Percentiles rank a stretch among this genome's conserved stretches.
phyloP scores from a whole-genome alignment of 805 yeast genomes.

The Cyberlindnera mrakii region DNA sequence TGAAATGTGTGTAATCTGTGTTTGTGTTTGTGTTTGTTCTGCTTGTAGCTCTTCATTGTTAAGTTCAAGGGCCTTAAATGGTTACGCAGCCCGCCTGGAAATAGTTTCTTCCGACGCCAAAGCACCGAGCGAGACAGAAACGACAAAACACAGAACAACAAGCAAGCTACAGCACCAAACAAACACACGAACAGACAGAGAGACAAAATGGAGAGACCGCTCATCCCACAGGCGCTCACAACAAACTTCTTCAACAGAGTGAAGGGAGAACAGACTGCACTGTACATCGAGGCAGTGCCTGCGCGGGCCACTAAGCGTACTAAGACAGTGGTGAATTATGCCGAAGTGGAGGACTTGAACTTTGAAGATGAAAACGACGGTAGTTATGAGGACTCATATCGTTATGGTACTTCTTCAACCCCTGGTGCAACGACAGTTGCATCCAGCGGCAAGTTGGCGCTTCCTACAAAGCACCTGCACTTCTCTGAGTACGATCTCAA shows the following conservation, averaged over 20 bases:
- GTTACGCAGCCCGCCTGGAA: no score
- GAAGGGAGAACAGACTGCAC: slow-evolving; percentile 65
- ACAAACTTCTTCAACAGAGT: slow-evolving; percentile 71
- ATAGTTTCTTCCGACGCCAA: no score
- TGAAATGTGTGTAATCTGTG: no score
- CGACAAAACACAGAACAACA: no score
- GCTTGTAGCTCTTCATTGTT: no score
- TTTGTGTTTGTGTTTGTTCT: no score
- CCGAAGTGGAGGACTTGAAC: slow-evolving; percentile 70
- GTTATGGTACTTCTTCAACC: background rate
- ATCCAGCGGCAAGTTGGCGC: slow-evolving; percentile 16
- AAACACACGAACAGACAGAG: no score
- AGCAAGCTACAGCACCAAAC: no score
- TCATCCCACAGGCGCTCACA: slow-evolving; percentile 70
- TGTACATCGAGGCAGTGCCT: slow-evolving; percentile 67
- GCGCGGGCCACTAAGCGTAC: slow-evolving; percentile 76
- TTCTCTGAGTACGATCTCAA: slow-evolving; percentile 21
- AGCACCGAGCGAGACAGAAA: no score
- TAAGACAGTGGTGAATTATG: slow-evolving; percentile 66
- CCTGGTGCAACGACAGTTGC: background rate
- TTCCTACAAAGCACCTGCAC: slow-evolving; percentile 21
- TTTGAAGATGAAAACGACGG: slow-evolving; percentile 45
- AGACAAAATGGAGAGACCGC: slow-evolving; percentile 20
- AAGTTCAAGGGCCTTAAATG: no score
- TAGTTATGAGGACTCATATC: slow-evolving; percentile 14